Base-by-base conservation (phyloP, 306 rosid species). In the Trichosanthes cucumerina region DNA sequence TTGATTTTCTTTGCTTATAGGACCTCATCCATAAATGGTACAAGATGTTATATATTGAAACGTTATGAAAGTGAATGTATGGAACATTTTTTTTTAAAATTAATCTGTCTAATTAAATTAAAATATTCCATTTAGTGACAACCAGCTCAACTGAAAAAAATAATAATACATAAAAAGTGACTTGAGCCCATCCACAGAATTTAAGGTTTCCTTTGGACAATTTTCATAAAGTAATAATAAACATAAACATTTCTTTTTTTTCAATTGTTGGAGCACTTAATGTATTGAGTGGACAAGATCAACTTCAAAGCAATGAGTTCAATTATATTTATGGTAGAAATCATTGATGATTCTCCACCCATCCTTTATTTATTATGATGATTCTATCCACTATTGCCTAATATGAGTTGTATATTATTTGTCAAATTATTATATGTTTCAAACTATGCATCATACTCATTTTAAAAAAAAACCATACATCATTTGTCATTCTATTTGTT, bases 201-300 rank as follows among this genome's bases (percentile, higher is more conserved):
- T 59, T 24, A 58, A 58, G 64, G 64, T 57, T 57, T 57, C 1
- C 5, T 57, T 23, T 65, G 9, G 69, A 62, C 12, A 62, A 31
- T 59, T 26, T 11, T 10, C 3, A 62, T 62, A 62, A 28, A 62
- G 13, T 4, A 63, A 63, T 4, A 63, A 63, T 33, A 15, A 63
- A 63, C n/a, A 60, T 63, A 33, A 60, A 63, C 43, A 63, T 33
- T 5, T 60, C 1, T 60, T 28, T 60, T 6, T 33, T 15, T 33
- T 43, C 21, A 46, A 6, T 71, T 68, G 75, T 68, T 68, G 75
- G 52, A 68, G 75, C 75, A 72, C 77, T 46, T 72, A 16, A 47
- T 72, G 39, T 24, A 72, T 72, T 69, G 28, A 39, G 75, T 69
- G 53, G 75, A 69, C n/a, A 69, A 69, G 53, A 39, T 39, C 53